Evolutionary conservation across 2,329 filamentous ascomycete genomes (phyloP).

Genomic region (Aspergillus fructus): DNA sequence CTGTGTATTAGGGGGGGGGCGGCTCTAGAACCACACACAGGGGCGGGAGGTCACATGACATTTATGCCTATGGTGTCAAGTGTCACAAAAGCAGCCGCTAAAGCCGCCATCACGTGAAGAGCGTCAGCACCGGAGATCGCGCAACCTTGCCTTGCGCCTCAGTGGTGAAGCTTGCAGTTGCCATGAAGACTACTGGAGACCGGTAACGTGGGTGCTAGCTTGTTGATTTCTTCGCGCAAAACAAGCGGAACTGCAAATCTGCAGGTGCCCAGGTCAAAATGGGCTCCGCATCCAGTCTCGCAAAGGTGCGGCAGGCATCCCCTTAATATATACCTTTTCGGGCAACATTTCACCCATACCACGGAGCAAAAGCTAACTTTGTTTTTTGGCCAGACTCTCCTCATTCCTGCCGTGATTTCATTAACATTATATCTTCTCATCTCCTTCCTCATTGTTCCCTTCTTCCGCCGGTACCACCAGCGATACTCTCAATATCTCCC

Average conservation of each 20-base stretch:
- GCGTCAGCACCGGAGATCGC: not conserved
- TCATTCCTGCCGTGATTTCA: conserved; percentile 70
- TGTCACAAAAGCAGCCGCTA: not conserved
- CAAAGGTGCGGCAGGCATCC: conserved; percentile 25
- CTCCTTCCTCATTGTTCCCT: conserved; percentile 64
- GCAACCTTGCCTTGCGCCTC: not conserved
- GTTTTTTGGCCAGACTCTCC: conserved; percentile 57
- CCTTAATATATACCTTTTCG: not conserved
- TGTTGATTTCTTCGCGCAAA: not conserved
- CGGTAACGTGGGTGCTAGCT: not conserved
- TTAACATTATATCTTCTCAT: conserved; percentile 66
- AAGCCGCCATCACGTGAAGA: not conserved
- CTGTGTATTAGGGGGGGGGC: conserved; percentile 20
- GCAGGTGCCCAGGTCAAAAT: conserved; percentile 16
- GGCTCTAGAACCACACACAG: conserved; percentile 25
- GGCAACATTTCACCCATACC: not conserved
- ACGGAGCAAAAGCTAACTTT: conserved; percentile 3
- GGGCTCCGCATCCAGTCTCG: conserved; percentile 31
- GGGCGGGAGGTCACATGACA: conserved; percentile 17
- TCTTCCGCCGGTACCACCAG: conserved; percentile 68
- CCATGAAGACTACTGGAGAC: not conserved
- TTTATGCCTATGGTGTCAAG: not conserved
- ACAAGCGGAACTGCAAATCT: not conserved
- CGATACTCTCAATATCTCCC: conserved; percentile 75
- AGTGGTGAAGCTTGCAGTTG: not conserved